A percentile compares a stretch with the other conserved stretches of the same genome.
Evolutionary conservation across 768 basidiomycete genomes (phyloP).

Genomic region (Rubroboletus satanas): DNA sequence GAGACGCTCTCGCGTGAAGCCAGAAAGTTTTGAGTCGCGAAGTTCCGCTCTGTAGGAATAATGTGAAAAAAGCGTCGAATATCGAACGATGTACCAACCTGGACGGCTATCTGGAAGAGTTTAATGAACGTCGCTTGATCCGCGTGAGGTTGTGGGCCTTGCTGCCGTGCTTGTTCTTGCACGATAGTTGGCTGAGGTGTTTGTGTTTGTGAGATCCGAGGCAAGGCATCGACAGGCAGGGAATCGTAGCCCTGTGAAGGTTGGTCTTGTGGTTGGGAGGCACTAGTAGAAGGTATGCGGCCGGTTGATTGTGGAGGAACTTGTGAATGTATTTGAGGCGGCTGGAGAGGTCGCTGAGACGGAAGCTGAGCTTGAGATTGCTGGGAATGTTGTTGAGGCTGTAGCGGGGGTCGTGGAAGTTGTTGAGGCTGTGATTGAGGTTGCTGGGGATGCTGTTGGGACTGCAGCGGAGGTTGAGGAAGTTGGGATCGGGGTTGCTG

Average conservation of each 20-base stretch:
- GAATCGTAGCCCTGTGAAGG: constrained; percentile 1
- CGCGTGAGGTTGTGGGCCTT: not conserved
- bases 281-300: not conserved
- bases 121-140: constrained; percentile 19
- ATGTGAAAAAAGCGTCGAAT: constrained; percentile 2
- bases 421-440: not conserved
- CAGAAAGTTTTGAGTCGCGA: constrained; percentile 11
- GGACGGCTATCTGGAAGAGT: constrained; percentile 19
- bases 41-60: constrained; percentile 13
- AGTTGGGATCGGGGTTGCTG: not conserved
- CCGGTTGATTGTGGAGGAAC: not conserved
- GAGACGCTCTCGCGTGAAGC: constrained; percentile 11
- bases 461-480: not conserved
- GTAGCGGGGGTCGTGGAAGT: not conserved
- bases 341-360: constrained; percentile 3
- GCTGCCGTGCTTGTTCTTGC: constrained; percentile 11
- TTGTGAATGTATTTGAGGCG: not conserved
- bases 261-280: constrained; percentile 1
- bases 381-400: not conserved
- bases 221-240: not conserved
- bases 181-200: not conserved
- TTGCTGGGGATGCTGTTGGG: constrained; percentile 1
- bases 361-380: not conserved
- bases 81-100: constrained; percentile 15
- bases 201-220: not conserved